These are phyloP conservation scores for Magnolia sinica DNA, from an alignment of 164 flowering plant genomes.

Conservation along the genomic window DNA sequence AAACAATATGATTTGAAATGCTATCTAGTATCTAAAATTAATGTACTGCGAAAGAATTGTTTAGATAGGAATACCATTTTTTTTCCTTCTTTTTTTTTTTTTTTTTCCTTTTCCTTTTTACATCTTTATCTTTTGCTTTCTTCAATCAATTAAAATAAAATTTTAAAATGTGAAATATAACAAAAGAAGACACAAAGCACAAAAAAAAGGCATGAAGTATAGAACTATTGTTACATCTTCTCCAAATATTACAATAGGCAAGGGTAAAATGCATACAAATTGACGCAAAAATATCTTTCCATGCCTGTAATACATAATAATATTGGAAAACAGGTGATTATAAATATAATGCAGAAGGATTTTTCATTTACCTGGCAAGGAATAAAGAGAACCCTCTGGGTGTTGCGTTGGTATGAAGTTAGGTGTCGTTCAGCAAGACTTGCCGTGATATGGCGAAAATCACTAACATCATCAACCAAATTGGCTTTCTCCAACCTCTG, in stretches of 20 bases:
- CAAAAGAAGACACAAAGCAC: neutral
- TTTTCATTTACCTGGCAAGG: slow-evolving; percentile 79
- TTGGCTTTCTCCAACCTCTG: slow-evolving; percentile 97
- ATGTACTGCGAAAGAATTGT: too few relatives aligned
- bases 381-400: slow-evolving; percentile 89
- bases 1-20: too few relatives aligned
- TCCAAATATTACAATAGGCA: neutral
- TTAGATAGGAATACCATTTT: too few relatives aligned
- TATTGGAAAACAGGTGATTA: neutral
- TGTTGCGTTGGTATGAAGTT: slow-evolving; percentile 67
- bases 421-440: slow-evolving; percentile 80
- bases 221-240: neutral
- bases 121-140: too few relatives aligned
- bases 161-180: too few relatives aligned
- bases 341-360: neutral
- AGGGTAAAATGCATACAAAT: neutral
- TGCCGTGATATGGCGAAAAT: slow-evolving; percentile 79
- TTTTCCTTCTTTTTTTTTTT: too few relatives aligned
- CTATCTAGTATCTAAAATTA: too few relatives aligned
- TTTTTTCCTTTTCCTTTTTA: too few relatives aligned
- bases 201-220: neutral
- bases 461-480: slow-evolving; percentile 91
- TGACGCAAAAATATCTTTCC: neutral
- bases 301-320: neutral
- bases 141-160: too few relatives aligned